Base-by-base conservation (phyloP, 1,284 basidiomycete species). In the Ustilago xerochloae region DNA sequence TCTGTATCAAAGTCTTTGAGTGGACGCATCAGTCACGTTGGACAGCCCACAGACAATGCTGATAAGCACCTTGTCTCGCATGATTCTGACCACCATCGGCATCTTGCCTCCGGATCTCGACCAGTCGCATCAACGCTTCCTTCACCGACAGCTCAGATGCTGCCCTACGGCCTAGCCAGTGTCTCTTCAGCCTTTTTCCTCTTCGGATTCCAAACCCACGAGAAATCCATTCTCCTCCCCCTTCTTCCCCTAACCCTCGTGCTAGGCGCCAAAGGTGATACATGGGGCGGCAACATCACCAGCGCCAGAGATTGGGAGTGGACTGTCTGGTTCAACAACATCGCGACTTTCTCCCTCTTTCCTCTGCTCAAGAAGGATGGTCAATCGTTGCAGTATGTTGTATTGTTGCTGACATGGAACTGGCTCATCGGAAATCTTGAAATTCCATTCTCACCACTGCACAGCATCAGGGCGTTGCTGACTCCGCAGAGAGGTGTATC, bases 201-300 rank as follows among this genome's bases (percentile, higher is more conserved):
- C 24, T 95, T 97, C 86, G 94, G 93, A 7, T 96, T 97, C 84
- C 94, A 97, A 82, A 94, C 94, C 28, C 94, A 96, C 85, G 94
- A 97, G 85, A 97, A 97, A 87, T 91, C 91, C 2, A 92, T 97
- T 48, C 83, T 97, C n/a, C 83, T 97, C 0, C 93, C 94, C 2
- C 87, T 97, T 20, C 85, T 97, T 70, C 94, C 94, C 0, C 86
- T 95, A 26, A 92, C 90, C 0, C 87, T 97, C 18, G 86, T 95
- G 12, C 86, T 95, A 49, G 91, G 90, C 0, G 90, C 89, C 13
- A 83, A 86, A 48, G 85, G 83, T 49, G 83, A 84, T 49, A 82
- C 81, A 13, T 81, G 72, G 52, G 82, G 79, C 20, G 82, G 79
- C n/a, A 79, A 75, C 43, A 90, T 90, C 32, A 86, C 89, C 8